These are phyloP conservation scores for Orychophragmus violaceus DNA, from an alignment of 345 rosid species.

Conservation along the genomic window DNA sequence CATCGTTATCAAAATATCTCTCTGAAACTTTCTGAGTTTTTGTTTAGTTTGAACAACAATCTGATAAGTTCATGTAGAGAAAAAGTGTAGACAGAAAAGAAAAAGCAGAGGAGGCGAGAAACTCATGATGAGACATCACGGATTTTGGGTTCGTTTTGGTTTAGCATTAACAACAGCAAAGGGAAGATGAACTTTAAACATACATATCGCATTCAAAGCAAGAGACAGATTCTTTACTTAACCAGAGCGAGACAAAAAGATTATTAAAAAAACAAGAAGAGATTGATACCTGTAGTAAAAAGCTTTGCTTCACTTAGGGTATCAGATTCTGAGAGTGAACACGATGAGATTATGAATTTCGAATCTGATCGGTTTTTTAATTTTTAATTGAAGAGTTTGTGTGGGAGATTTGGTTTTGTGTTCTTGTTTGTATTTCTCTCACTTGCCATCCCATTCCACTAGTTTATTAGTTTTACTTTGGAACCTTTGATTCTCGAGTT, in stretches of 20 bases:
- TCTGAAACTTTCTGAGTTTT: not conserved
- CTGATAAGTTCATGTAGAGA: too few species aligned
- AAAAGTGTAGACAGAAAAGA: not conserved
- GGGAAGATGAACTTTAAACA: not conserved
- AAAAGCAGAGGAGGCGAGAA: conserved; percentile 15
- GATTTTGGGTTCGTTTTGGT: not conserved
- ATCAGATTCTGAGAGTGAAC: conserved; percentile 23
- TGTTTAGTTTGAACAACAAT: too few species aligned
- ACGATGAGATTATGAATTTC: not conserved
- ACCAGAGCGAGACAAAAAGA: not conserved
- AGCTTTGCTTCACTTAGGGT: conserved; percentile 13
- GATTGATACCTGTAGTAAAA: conserved; percentile 20
- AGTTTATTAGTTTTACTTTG: not conserved
- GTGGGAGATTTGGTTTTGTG: conserved; percentile 19
- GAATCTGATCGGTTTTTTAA: not conserved
- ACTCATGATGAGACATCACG: conserved; percentile 25
- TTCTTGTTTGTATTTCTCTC: not conserved
- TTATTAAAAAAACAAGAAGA: not conserved
- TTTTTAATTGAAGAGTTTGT: not conserved
- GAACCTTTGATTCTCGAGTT: not conserved
- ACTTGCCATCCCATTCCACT: conserved; percentile 1
- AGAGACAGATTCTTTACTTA: conserved; percentile 32
- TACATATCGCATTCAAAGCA: conserved; percentile 16
- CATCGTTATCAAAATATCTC: not conserved
- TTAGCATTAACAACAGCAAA: conserved; percentile 1